A percentile compares a stretch with the other conserved stretches of the same genome.
Evolutionary conservation across 148 eudicot genomes (phyloP).

Genomic region (Rheum nobile): DNA sequence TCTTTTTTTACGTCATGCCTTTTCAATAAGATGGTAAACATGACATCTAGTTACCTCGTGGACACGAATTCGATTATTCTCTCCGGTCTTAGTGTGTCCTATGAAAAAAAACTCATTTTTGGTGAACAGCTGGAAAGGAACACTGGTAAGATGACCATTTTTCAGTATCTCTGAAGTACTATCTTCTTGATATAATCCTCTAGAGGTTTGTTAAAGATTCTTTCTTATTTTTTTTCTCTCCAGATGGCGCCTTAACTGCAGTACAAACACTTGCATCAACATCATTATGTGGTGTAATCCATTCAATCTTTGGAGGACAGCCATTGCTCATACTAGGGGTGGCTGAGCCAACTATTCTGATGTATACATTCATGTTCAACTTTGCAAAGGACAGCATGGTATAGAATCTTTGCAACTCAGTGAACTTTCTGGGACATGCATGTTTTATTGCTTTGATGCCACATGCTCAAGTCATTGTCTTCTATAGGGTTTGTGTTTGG

Average conservation of each 20-base stretch:
- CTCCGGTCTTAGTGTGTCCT: too few species aligned
- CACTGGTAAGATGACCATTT: conserved; percentile 46
- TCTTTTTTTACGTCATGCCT: too few species aligned
- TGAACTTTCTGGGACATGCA: background rate
- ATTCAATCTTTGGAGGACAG: conserved; percentile 93
- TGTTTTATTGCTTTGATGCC: background rate
- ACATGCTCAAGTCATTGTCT: background rate
- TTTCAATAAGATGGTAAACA: too few species aligned
- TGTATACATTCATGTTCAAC: conserved; percentile 97
- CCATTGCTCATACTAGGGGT: conserved; percentile 84
- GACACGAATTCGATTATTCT: too few species aligned
- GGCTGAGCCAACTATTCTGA: too few species aligned
- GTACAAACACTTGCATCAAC: conserved; percentile 98
- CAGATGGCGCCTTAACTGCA: conserved; percentile 88
- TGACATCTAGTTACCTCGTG: too few species aligned
- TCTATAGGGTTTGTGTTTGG: conserved; percentile 90
- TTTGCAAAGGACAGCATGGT: conserved; percentile 98
- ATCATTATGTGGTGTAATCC: conserved; percentile 84
- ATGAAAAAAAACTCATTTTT: too few species aligned
- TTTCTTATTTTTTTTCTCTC: background rate
- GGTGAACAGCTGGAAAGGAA: conserved; percentile 95
- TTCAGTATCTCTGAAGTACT: conserved; percentile 1
- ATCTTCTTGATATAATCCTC: background rate
- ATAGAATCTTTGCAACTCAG: conserved; percentile 4
- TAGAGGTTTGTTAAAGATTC: background rate